Conservation (phyloP, 148 eudicot genomes). For the Camellia granthamiana region DNA sequence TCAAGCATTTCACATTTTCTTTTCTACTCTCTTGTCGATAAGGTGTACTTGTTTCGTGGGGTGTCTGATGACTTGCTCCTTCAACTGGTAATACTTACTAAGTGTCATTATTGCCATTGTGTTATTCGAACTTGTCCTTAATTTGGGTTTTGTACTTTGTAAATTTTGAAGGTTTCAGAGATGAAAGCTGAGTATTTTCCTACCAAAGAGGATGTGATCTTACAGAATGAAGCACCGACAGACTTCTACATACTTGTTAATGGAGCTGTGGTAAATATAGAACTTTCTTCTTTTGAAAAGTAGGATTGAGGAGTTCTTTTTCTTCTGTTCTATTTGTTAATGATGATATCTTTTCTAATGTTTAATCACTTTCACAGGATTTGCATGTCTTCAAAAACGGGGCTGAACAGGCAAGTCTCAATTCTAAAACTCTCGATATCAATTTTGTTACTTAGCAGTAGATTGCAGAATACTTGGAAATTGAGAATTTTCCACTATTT, state of each 20-base stretch:
- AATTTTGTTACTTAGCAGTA: background rate
- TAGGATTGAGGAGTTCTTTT: background rate
- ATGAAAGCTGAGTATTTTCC: slow-evolving; percentile 87
- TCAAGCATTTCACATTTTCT: slow-evolving; percentile 81
- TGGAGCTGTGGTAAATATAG: slow-evolving; percentile 65
- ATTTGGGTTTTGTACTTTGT: background rate
- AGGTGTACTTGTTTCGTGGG: slow-evolving; percentile 69
- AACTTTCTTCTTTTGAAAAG: slow-evolving; percentile 6
- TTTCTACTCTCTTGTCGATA: slow-evolving; percentile 67
- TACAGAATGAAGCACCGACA: slow-evolving; percentile 69
- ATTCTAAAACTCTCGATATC: background rate
- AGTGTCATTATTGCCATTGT: background rate
- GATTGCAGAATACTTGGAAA: too few species aligned
- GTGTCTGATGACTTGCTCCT: slow-evolving; percentile 83
- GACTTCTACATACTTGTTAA: slow-evolving; percentile 78
- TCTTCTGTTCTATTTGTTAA: background rate
- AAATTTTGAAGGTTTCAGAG: slow-evolving; percentile 64
- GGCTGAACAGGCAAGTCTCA: slow-evolving; percentile 61
- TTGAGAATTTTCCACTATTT: too few species aligned
- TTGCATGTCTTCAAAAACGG: slow-evolving; percentile 44
- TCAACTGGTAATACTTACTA: slow-evolving; percentile 62
- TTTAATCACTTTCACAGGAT: slow-evolving; percentile 43
- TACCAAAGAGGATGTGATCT: slow-evolving; percentile 36
- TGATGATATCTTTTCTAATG: background rate
- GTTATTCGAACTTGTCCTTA: background rate